Conservation (phyloP, 2,329 filamentous ascomycete species). For the Fonsecaea pedrosoi region DNA sequence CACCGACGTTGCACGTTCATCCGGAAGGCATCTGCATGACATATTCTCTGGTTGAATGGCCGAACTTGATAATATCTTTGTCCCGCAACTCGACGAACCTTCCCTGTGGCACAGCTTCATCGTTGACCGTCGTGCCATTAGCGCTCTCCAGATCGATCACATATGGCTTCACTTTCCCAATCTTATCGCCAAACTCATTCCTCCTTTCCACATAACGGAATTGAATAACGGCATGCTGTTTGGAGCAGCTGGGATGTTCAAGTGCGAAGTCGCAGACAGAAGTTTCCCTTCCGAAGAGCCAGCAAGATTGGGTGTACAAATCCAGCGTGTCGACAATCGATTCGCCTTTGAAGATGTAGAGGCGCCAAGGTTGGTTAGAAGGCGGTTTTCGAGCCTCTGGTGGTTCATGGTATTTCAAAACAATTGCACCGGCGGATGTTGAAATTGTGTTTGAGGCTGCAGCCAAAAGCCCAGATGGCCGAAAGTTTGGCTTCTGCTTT, state of each 20-base stretch:
- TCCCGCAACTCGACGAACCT: conserved; percentile 85
- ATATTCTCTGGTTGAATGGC: conserved; percentile 87
- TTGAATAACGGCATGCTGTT: conserved; percentile 94
- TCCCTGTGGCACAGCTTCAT: conserved; percentile 72
- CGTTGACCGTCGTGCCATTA: conserved; percentile 87
- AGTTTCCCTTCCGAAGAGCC: conserved; percentile 83
- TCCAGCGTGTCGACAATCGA: conserved; percentile 83
- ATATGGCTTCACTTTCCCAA: conserved; percentile 82
- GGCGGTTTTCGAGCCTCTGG: conserved; percentile 89
- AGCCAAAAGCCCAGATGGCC: conserved; percentile 78
- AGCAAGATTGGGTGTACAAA: conserved; percentile 78
- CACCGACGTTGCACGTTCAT: conserved; percentile 7
- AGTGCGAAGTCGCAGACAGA: conserved; percentile 81
- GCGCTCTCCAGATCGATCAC: conserved; percentile 91
- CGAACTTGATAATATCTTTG: conserved; percentile 89
- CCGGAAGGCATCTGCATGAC: conserved; percentile 79
- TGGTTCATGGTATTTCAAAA: conserved; percentile 96
- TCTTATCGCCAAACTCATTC: conserved; percentile 85
- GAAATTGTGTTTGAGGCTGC: conserved; percentile 85
- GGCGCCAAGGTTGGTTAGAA: conserved; percentile 77
- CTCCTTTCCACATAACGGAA: conserved; percentile 84
- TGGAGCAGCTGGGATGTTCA: conserved; percentile 90
- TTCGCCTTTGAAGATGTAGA: conserved; percentile 89
- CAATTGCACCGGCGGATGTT: conserved; percentile 67
- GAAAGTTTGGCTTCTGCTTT: conserved; percentile 89